Conservation (phyloP, 192 early-diverging fungal genomes). For the Coemansia reversa region DNA sequence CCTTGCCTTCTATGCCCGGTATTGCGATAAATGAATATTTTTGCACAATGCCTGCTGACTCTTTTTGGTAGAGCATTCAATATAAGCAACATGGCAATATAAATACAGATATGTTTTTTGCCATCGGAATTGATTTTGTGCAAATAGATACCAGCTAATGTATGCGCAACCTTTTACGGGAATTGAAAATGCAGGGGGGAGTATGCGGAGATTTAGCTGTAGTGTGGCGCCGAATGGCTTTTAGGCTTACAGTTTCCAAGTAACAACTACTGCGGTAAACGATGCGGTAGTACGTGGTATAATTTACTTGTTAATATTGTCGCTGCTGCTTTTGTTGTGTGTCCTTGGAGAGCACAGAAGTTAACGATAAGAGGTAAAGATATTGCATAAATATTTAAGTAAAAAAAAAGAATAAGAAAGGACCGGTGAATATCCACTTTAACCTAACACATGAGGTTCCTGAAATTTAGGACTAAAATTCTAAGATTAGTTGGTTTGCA, state of each 20-base stretch:
- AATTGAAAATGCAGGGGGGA: slow-evolving; percentile 11
- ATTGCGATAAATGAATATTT: not conserved
- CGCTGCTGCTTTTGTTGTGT: not conserved
- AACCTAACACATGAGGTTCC: not conserved
- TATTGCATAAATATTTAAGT: not conserved
- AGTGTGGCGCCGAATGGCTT: slow-evolving; percentile 16
- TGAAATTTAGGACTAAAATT: not conserved
- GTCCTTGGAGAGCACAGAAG: not conserved
- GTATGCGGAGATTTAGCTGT: slow-evolving; percentile 2
- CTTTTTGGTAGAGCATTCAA: not conserved
- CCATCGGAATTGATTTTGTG: not conserved
- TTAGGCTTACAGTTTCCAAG: slow-evolving; percentile 2
- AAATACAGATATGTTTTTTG: not conserved
- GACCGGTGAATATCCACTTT: not conserved
- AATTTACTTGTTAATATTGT: not conserved
- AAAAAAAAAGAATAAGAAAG: not conserved
- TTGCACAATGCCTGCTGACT: not conserved
- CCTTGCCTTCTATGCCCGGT: not conserved
- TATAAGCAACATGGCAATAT: slow-evolving; percentile 14
- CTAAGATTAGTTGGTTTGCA: not conserved
- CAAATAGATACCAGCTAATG: not conserved
- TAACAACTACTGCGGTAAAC: not conserved
- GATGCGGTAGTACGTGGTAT: not conserved
- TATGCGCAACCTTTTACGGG: not conserved
- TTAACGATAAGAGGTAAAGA: not conserved